Evolutionary conservation across 208 protist genomes (phyloP), one percentile per base, ranked within the genome.

Genomic region (Crithidia thermophila): DNA sequence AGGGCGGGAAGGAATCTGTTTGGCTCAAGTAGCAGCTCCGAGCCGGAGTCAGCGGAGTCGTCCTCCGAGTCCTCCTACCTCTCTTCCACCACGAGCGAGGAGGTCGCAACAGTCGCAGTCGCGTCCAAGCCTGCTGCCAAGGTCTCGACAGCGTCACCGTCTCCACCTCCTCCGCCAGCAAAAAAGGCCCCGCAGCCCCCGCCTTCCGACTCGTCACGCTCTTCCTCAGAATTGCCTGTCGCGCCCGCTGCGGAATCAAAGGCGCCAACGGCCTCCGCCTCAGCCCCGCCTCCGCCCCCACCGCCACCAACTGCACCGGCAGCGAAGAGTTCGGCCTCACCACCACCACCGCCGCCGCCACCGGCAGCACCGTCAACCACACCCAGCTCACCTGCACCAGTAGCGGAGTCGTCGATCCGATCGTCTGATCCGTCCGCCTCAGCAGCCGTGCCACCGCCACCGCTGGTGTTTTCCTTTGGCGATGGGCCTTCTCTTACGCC

Each of bases 401-500:
- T 10, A 31, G 46, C 37, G 31, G 14, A 31, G 20, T 20, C 36
- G 34, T 16, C 20, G 7, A 28, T 21, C 14, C 36, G 16, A 14
- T 3, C 30, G n/a, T 31, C 53, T 18, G 37, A 18, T 27, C 10
- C 20, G 34, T 25, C 37, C n/a, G n/a, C n/a, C n/a, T n/a, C n/a
- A n/a, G n/a, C n/a, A 27, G 47, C 47, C 9, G 36, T 57, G 9
- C 67, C 57, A 13, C 57, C 57, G 11, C 67, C 67, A 37, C 67
- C 67, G 18, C 11, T 64, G 18, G 57, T 65, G 9, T 65, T 65
- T 42, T 8, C 50, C 2, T 72, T 66, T 25, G 77, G 67, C 25
- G 72, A 69, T 2, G 46, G 45, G 6, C 8, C 42, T 0, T 51
- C 0, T 9, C 20, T n/a, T n/a, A n/a, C 43, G 14, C 39, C 62